Conservation (phyloP, 2,329 filamentous ascomycete genomes). For the Ophiostoma sp. region DNA sequence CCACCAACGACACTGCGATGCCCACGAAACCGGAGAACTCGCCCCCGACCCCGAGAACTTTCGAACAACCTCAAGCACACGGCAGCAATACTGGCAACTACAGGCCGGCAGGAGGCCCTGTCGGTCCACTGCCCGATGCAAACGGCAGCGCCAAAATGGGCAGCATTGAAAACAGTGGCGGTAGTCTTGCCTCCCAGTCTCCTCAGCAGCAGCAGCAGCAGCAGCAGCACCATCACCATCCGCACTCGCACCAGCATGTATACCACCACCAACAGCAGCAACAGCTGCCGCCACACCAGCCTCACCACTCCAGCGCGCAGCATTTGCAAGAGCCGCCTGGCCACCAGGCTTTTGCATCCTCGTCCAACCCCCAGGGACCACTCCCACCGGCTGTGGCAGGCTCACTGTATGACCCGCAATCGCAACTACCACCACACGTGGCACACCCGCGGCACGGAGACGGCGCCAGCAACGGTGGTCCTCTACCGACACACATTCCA, state of each 20-base stretch:
- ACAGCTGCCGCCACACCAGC: conserved; percentile 7
- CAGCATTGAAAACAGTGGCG: background rate
- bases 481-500: background rate
- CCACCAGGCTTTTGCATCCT: background rate
- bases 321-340: background rate
- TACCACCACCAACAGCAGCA: background rate
- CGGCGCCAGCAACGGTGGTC: background rate
- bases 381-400: background rate
- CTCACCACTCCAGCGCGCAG: background rate
- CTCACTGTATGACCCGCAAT: background rate
- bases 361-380: background rate
- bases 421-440: background rate
- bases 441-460: background rate
- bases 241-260: background rate
- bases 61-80: background rate
- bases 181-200: background rate
- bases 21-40: background rate
- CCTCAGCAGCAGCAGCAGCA: background rate
- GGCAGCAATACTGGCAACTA: background rate
- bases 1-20: background rate
- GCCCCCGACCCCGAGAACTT: background rate
- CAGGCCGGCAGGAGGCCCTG: background rate
- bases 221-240: background rate
- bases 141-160: background rate
- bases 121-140: background rate